Conservation (phyloP, 208 protist species). For the Trypanosoma cruzi region DNA sequence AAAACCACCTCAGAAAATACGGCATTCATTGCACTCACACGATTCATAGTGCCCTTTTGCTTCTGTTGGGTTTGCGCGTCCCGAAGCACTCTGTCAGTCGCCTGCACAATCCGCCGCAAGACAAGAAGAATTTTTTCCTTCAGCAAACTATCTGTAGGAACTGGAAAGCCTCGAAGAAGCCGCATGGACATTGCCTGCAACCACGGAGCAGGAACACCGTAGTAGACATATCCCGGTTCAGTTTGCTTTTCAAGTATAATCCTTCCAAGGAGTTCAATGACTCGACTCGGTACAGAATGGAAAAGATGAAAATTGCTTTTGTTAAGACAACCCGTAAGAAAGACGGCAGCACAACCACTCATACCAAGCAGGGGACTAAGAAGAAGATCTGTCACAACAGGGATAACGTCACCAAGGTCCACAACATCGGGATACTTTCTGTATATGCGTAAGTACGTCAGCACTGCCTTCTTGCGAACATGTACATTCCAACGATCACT, state of each 20-base stretch:
- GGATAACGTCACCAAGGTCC: constrained; percentile 59
- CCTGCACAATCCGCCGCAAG: constrained; percentile 82
- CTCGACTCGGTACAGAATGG: constrained; percentile 48
- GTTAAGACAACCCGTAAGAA: constrained; percentile 91
- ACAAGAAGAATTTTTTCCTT: constrained; percentile 61
- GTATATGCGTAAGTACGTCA: constrained; percentile 97
- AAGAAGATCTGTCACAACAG: constrained; percentile 87
- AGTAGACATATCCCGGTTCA: constrained; percentile 97
- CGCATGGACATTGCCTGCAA: constrained; percentile 98
- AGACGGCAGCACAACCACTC: constrained; percentile 89
- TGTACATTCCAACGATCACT: constrained; percentile 61
- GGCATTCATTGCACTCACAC: constrained; percentile 97
- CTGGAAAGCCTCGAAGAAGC: constrained; percentile 96
- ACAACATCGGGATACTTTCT: constrained; percentile 94
- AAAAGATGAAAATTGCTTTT: constrained; percentile 71
- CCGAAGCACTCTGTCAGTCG: constrained; percentile 86
- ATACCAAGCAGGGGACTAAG: constrained; percentile 92
- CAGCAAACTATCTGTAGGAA: constrained; percentile 63
- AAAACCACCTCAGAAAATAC: constrained; percentile 98
- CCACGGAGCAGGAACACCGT: constrained; percentile 98
- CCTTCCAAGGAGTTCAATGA: constrained; percentile 83
- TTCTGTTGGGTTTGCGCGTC: constrained; percentile 84
- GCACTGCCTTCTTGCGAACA: constrained; percentile 98
- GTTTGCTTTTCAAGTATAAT: constrained; percentile 91
- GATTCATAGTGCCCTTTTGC: constrained; percentile 92